These are phyloP conservation scores for Orbilia brochopaga DNA, from an alignment of 2,329 filamentous ascomycete species.

Conservation along the genomic window DNA sequence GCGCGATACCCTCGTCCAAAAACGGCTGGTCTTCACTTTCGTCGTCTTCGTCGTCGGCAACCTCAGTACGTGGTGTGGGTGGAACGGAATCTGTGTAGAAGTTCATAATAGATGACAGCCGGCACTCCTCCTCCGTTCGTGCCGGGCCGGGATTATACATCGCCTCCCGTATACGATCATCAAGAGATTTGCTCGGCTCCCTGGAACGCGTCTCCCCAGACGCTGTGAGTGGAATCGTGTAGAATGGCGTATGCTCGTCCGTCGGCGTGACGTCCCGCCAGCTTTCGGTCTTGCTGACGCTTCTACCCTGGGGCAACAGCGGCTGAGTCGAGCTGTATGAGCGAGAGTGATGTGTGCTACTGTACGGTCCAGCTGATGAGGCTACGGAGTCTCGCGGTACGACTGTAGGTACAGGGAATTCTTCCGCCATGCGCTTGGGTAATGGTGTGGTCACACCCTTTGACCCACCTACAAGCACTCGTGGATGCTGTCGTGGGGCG, in stretches of 20 bases:
- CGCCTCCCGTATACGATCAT: constrained; percentile 35
- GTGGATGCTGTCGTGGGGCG: constrained; percentile 23
- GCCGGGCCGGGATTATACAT: constrained; percentile 43
- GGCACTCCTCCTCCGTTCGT: constrained; percentile 36
- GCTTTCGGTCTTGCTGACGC: background rate
- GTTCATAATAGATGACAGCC: constrained; percentile 44
- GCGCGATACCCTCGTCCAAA: background rate
- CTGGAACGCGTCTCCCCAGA: constrained; percentile 20
- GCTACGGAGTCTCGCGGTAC: constrained; percentile 37
- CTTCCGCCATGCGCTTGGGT: constrained; percentile 34
- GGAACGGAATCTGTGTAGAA: constrained; percentile 18
- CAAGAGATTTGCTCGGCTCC: constrained; percentile 3
- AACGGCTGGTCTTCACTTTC: constrained; percentile 16
- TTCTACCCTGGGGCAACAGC: background rate
- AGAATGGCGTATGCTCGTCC: constrained; percentile 1
- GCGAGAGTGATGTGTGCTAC: constrained; percentile 10
- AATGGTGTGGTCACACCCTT: constrained; percentile 30
- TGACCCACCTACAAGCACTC: constrained; percentile 34
- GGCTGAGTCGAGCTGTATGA: constrained; percentile 24
- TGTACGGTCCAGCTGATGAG: constrained; percentile 8
- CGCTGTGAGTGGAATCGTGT: constrained; percentile 32
- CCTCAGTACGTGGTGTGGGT: constrained; percentile 22
- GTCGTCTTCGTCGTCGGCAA: constrained; percentile 31
- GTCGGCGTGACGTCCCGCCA: constrained; percentile 26
- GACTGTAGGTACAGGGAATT: constrained; percentile 33